phyloP scores from a whole-genome alignment of 2,329 filamentous ascomycete species.

The Xylaria hypoxylon region DNA sequence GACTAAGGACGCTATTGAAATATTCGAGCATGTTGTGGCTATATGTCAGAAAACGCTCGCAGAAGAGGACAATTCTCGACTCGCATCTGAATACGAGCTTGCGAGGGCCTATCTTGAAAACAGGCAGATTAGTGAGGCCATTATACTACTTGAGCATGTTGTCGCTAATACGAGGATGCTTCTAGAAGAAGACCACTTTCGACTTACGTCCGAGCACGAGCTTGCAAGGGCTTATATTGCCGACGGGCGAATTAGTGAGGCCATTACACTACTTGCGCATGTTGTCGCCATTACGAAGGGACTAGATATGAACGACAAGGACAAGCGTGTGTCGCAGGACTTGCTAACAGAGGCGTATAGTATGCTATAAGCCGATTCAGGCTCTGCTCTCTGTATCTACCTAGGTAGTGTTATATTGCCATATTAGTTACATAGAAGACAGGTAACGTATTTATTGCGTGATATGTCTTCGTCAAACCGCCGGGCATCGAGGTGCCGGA shows the following conservation, averaged over 20 bases:
- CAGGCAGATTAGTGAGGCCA: conserved; percentile 36
- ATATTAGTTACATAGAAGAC: too few species aligned
- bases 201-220: conserved; percentile 28
- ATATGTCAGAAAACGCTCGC: background rate
- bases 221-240: conserved; percentile 44
- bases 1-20: conserved; percentile 32
- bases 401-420: too few species aligned
- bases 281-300: too few species aligned
- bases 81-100: conserved; percentile 35
- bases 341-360: too few species aligned
- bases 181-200: conserved; percentile 6
- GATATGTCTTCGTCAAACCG: conserved; percentile 31
- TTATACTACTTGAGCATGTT: conserved; percentile 35
- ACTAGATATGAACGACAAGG: too few species aligned
- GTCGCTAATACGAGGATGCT: background rate
- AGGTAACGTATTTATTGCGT: conserved; percentile 27
- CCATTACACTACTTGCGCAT: conserved; percentile 34
- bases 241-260: conserved; percentile 37
- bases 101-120: conserved; percentile 42
- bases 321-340: too few species aligned
- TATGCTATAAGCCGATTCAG: too few species aligned
- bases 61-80: conserved; percentile 9
- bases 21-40: conserved; percentile 34
- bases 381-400: too few species aligned
- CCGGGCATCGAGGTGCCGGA: conserved; percentile 30